Conservation (phyloP, 495 filamentous ascomycete genomes). For the Cercophora scortea region DNA sequence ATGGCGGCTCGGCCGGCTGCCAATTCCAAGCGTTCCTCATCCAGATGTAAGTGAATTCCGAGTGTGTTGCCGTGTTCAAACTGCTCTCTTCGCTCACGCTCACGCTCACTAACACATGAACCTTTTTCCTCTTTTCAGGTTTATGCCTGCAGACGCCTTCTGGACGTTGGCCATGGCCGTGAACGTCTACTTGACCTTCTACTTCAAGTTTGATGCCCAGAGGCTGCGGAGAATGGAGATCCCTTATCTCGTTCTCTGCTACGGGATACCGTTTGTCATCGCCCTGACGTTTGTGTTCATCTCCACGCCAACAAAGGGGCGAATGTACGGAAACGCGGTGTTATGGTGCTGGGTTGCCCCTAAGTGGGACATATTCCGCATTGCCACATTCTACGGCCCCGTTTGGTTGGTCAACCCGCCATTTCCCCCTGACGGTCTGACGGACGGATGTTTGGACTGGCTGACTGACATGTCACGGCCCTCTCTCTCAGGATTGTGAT, state of each 20-base stretch:
- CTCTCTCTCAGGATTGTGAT: slow-evolving; percentile 48
- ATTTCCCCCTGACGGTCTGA: background rate
- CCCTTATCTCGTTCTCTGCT: slow-evolving; percentile 64
- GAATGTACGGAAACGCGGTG: slow-evolving; percentile 68
- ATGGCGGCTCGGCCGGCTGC: slow-evolving; percentile 49
- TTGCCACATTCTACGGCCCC: slow-evolving; percentile 75
- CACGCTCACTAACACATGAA: background rate
- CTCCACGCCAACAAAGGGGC: slow-evolving; percentile 35
- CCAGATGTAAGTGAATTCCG: slow-evolving; percentile 50
- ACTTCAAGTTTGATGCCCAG: slow-evolving; percentile 61
- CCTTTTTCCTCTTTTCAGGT: slow-evolving; percentile 46
- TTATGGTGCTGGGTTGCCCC: slow-evolving; percentile 76
- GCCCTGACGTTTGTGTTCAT: slow-evolving; percentile 63
- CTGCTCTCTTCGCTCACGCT: background rate
- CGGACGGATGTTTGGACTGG: background rate
- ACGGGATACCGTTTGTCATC: slow-evolving; percentile 67
- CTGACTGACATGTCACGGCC: background rate
- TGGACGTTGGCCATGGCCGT: slow-evolving; percentile 82
- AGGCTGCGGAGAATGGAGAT: slow-evolving; percentile 63
- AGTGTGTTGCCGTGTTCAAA: background rate
- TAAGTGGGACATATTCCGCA: slow-evolving; percentile 64
- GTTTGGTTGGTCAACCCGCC: slow-evolving; percentile 60
- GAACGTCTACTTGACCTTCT: slow-evolving; percentile 85
- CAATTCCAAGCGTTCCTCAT: slow-evolving; percentile 69
- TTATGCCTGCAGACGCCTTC: slow-evolving; percentile 69